Base-by-base conservation (phyloP, 2,329 filamentous ascomycete genomes). In the Balansia obtecta region DNA sequence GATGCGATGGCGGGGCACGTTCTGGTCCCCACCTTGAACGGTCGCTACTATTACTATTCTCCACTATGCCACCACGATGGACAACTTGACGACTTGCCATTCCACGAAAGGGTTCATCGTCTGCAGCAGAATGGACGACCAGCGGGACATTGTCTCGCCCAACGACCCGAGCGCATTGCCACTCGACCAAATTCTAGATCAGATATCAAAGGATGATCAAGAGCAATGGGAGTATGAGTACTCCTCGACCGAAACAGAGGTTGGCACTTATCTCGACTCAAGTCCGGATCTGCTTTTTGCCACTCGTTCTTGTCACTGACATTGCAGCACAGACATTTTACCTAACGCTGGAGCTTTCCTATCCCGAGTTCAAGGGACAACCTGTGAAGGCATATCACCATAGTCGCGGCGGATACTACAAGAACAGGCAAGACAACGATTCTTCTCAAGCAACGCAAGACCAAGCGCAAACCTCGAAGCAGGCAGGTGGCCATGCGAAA, bases 191-290 rank as follows among this genome's bases (percentile, higher is more conserved):
- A 47, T 60, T 13, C 33, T 62, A 30, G 47, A 56, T n/a, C 56
- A 62, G 38, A 50, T 62, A 15, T 51, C 55, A 22, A 53, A 54
- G 10, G 68, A 70, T 30, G 73, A 72, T 6, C 70, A 80, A 52
- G 76, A 83, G 46, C 79, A 82, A 47, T 84, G 79, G 78, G 80
- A 84, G 58, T 83, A 83, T 56, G 80, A 84, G 56, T 84, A 84
- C 58, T 83, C 80, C 0, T 65, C 68, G 2, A 81, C 77, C 0
- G 79, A 84, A 58, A 81, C 73, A 13, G 80, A 84, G 70, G 80
- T 78, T 18, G 15, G 27, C 27, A 27, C 27, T 27, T 27, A 27
- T 27, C 27, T 7, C 27, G 27, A 27, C 27, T 27, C 27, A 27
- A 27, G 27, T 27, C 27, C 8, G 27, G 27, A 27, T 8, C 27